Evolutionary conservation across 768 basidiomycete genomes (phyloP).

Genomic region (Gloeostereum incarnatum): DNA sequence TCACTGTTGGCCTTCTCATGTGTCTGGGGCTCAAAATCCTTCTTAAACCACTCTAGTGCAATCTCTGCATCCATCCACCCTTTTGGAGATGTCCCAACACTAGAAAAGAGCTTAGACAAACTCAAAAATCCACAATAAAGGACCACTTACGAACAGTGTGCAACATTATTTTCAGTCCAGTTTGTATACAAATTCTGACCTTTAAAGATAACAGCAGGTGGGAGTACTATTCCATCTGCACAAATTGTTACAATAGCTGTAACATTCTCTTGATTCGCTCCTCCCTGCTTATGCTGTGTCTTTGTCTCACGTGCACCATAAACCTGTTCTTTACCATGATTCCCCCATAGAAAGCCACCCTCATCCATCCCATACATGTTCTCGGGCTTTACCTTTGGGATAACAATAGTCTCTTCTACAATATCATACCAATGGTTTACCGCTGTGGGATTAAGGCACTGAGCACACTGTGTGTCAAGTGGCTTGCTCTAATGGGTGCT

Average conservation of each 20-base stretch:
- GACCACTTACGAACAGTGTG: conserved; percentile 8
- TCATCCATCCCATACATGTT: conserved; percentile 25
- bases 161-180: conserved; percentile 10
- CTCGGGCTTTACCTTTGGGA: conserved; percentile 11
- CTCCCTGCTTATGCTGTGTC: conserved; percentile 21
- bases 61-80: conserved; percentile 14
- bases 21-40: conserved; percentile 13
- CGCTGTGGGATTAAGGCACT: conserved; percentile 17
- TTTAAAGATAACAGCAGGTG: conserved; percentile 10
- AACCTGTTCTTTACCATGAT: conserved; percentile 16
- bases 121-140: background rate
- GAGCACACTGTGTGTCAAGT: conserved; percentile 20
- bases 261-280: conserved; percentile 17
- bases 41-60: conserved; percentile 10
- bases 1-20: background rate
- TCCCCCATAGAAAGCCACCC: conserved; percentile 17
- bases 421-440: conserved; percentile 22
- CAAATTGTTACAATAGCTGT: conserved; percentile 14
- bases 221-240: conserved; percentile 8
- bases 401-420: conserved; percentile 16
- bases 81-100: conserved; percentile 12
- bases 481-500: conserved; percentile 21
- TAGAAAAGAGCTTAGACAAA: conserved; percentile 2
- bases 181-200: conserved; percentile 7
- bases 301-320: conserved; percentile 14